These are phyloP conservation scores for Exophiala calicioides DNA, from an alignment of 2,329 filamentous ascomycete species.

Conservation along the genomic window DNA sequence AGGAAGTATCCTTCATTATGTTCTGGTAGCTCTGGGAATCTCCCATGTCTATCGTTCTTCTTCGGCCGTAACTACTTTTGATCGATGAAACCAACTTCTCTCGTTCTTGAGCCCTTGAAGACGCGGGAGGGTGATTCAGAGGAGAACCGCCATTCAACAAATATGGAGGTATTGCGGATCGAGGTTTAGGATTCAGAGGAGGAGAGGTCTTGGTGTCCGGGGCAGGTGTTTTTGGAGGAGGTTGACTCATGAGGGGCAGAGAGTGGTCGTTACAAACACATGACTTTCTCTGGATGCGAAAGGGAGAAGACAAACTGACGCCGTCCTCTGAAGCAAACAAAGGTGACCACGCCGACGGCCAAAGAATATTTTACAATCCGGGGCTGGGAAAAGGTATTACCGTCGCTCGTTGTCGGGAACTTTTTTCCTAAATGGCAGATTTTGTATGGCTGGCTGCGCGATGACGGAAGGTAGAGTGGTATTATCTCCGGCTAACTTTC, in stretches of 20 bases:
- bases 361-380: background rate
- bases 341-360: background rate
- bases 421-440: no score
- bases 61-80: constrained; percentile 56
- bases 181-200: constrained; percentile 44
- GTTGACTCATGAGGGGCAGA: constrained; percentile 21
- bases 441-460: no score
- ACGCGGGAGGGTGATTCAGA: constrained; percentile 44
- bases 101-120: constrained; percentile 54
- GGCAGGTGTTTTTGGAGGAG: constrained; percentile 15
- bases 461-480: no score
- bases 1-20: constrained; percentile 16
- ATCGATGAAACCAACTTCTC: constrained; percentile 62
- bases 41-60: constrained; percentile 49
- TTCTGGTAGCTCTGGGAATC: constrained; percentile 13
- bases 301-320: background rate
- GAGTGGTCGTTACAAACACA: constrained; percentile 1
- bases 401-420: no score
- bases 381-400: constrained; percentile 7
- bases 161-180: constrained; percentile 57
- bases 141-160: constrained; percentile 58
- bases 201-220: constrained; percentile 12
- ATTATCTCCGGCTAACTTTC: no score
- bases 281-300: background rate
- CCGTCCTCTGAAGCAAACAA: no score